Evolutionary conservation across 352 stramenopile genomes (phyloP), one percentile per base, ranked within the genome.

Genomic region (Saprolegnia diclina): DNA sequence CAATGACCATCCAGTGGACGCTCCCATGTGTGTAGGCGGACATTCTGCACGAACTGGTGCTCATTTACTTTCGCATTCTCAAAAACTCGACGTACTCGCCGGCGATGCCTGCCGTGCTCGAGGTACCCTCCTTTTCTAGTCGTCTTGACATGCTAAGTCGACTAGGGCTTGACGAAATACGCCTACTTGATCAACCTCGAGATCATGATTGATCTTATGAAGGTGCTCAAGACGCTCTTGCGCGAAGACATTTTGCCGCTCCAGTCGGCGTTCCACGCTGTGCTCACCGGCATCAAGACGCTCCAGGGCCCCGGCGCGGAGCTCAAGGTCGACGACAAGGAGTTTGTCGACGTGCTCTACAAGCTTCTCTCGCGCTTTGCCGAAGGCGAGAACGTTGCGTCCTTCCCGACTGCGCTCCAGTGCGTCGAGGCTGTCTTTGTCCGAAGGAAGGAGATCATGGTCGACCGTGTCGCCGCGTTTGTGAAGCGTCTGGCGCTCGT

Each of bases 151-250:
- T 14, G 38, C 38, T 45, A 45, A 45, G 7, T 14, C 38, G 5
- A 52, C 5, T 45, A 89, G 57, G 96, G 96, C 1, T 81, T 99
- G 48, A 85, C 90, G 46, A 98, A 98, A 72, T 98, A 97, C 81
- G 94, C 92, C 18, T 97, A 98, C 81, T 69, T 99, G 11, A 98
- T 99, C 67, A 98, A 99, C 73, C 80, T 99, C n/a, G 95, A 99
- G 76, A 98, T 97, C 42, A 96, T 99, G 78, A 90, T 97, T 29
- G 94, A 99, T 74, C 73, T 99, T 53, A 80, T 99, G 65, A 96
- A 94, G 67, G 90, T 98, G 45, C 82, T 99, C 29, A 98, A 98
- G 75, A 78, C 90, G 26, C 79, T 98, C 65, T 79, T 98, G 29
- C 83, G 85, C 38, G 77, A 94, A 57, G 85, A 80, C 64, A 79